These are phyloP conservation scores for Solanum pimpinellifolium DNA, from an alignment of 257 asterid genomes.

Conservation along the genomic window DNA sequence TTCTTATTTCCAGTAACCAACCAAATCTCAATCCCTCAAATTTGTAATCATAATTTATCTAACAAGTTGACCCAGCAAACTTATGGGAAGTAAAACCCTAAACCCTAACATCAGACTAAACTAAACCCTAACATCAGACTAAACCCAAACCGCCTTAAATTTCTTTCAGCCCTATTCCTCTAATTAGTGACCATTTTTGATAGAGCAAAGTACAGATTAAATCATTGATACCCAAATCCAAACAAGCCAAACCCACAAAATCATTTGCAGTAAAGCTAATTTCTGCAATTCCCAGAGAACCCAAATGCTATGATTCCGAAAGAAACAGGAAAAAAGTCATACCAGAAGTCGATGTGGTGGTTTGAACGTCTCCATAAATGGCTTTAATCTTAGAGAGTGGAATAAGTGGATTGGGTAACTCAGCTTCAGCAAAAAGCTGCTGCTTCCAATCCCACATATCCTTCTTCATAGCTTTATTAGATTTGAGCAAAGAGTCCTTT, in stretches of 20 bases:
- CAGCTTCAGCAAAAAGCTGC: conserved; percentile 42
- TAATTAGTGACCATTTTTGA: neutral
- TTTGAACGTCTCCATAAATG: conserved; percentile 56
- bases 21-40: neutral
- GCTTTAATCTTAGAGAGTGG: conserved; percentile 68
- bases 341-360: neutral
- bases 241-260: neutral
- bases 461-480: conserved; percentile 49
- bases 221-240: neutral
- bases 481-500: conserved; percentile 31
- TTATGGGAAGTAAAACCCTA: neutral
- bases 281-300: neutral
- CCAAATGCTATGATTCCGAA: neutral
- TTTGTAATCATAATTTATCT: neutral
- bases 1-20: neutral
- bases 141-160: neutral
- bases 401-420: conserved; percentile 28
- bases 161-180: neutral
- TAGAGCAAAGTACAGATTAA: neutral
- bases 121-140: neutral
- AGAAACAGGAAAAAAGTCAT: neutral
- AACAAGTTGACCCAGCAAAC: neutral
- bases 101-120: neutral
- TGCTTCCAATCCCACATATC: conserved; percentile 85
- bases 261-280: neutral